These are phyloP conservation scores for Hypsizygus ulmarius DNA, from an alignment of 1,284 basidiomycete genomes.

Conservation along the genomic window DNA sequence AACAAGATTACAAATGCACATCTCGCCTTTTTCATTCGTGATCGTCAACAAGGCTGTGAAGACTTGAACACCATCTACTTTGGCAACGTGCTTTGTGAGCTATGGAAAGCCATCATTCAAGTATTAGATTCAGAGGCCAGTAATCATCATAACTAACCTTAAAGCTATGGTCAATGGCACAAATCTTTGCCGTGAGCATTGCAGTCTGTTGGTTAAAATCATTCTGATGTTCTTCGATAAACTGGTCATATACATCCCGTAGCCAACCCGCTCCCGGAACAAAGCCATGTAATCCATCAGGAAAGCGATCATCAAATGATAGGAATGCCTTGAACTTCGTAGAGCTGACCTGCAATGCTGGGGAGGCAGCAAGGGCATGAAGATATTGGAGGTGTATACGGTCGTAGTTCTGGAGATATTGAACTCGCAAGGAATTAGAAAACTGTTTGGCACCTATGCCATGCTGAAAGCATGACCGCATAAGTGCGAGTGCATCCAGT, in stretches of 20 bases:
- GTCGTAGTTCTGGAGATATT: constrained; percentile 23
- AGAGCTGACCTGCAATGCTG: too few species aligned
- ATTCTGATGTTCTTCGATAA: constrained; percentile 22
- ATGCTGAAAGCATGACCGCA: constrained; percentile 25
- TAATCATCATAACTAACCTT: too few species aligned
- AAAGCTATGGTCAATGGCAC: constrained; percentile 29
- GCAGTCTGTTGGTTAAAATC: constrained; percentile 26
- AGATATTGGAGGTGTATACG: constrained; percentile 23
- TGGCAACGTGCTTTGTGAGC: constrained; percentile 27
- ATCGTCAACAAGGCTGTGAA: constrained; percentile 27
- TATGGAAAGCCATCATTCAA: constrained; percentile 12
- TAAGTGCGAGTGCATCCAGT: constrained; percentile 12
- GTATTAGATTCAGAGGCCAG: too few species aligned
- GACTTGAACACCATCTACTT: constrained; percentile 23
- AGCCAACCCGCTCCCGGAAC: constrained; percentile 24
- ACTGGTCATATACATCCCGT: constrained; percentile 25
- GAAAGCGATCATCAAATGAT: constrained; percentile 18
- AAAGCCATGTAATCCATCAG: constrained; percentile 21
- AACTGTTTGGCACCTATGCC: constrained; percentile 29
- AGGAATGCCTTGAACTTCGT: constrained; percentile 20
- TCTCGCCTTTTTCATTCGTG: constrained; percentile 28
- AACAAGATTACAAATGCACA: constrained; percentile 24
- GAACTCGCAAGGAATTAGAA: constrained; percentile 19
- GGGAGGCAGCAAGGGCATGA: background rate
- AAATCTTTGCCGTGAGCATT: constrained; percentile 21